These are phyloP conservation scores for Nemania abortiva DNA, from an alignment of 2,329 filamentous ascomycete genomes.

Conservation along the genomic window DNA sequence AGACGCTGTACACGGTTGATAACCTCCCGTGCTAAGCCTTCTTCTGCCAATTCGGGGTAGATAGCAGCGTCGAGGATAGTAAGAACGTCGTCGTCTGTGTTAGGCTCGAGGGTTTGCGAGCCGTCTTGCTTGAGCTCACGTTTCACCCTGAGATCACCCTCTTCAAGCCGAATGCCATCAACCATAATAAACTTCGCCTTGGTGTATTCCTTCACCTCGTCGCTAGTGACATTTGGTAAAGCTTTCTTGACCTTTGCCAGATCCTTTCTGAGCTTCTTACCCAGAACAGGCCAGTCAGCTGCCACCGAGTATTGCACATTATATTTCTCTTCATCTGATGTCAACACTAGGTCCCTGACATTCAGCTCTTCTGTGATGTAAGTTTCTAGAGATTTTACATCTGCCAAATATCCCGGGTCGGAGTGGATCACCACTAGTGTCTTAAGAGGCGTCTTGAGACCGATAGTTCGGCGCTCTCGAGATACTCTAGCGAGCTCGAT, in stretches of 20 bases:
- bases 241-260: constrained; percentile 92
- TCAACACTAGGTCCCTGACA: constrained; percentile 84
- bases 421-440: constrained; percentile 89
- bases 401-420: constrained; percentile 84
- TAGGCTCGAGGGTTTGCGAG: constrained; percentile 83
- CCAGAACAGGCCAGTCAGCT: constrained; percentile 93
- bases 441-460: constrained; percentile 91
- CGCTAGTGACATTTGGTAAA: constrained; percentile 80
- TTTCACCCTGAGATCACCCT: constrained; percentile 86
- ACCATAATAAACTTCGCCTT: constrained; percentile 80
- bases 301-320: constrained; percentile 90
- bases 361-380: constrained; percentile 96
- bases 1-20: constrained; percentile 93
- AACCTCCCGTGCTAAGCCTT: constrained; percentile 91
- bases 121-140: constrained; percentile 81
- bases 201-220: constrained; percentile 84
- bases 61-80: constrained; percentile 87
- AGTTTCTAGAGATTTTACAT: constrained; percentile 84
- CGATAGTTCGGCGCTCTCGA: constrained; percentile 85
- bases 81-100: constrained; percentile 89
- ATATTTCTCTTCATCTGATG: constrained; percentile 89
- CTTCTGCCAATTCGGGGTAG: constrained; percentile 86
- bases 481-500: constrained; percentile 91
- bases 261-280: constrained; percentile 98
- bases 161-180: constrained; percentile 84